Percentiles rank a stretch among this genome's conserved stretches.
phyloP scores from a whole-genome alignment of 73 alveolate species.

The Paramecium octaurelia region DNA sequence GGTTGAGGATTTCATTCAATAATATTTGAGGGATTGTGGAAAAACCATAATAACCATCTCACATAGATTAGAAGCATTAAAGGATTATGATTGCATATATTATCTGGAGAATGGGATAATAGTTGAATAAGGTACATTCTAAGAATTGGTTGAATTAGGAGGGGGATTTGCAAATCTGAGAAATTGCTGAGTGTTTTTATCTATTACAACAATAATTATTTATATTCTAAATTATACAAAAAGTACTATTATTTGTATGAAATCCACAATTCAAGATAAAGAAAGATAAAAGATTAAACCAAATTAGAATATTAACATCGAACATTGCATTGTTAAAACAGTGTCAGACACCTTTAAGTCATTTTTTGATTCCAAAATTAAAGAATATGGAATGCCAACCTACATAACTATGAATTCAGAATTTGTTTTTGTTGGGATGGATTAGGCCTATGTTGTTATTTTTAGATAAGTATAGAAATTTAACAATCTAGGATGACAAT shows the following conservation, averaged over 20 bases:
- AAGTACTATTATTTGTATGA: background rate
- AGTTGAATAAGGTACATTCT: conserved; percentile 11
- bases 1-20: conserved; percentile 87
- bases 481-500: background rate
- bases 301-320: background rate
- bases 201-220: background rate
- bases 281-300: background rate
- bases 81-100: conserved; percentile 61
- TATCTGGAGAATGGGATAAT: conserved; percentile 71
- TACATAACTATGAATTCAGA: background rate
- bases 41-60: conserved; percentile 68
- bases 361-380: background rate
- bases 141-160: background rate
- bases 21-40: conserved; percentile 65
- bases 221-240: background rate
- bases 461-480: background rate
- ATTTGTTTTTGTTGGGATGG: background rate
- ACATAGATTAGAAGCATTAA: conserved; percentile 69
- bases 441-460: background rate
- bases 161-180: background rate
- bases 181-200: background rate
- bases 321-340: background rate
- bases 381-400: background rate
- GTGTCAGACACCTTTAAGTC: background rate
- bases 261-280: background rate